A percentile compares a stretch with the other conserved stretches of the same genome.
These are phyloP conservation scores for Funneliformis geosporum DNA, from an alignment of 192 early-diverging fungal genomes.

Conservation along the genomic window DNA sequence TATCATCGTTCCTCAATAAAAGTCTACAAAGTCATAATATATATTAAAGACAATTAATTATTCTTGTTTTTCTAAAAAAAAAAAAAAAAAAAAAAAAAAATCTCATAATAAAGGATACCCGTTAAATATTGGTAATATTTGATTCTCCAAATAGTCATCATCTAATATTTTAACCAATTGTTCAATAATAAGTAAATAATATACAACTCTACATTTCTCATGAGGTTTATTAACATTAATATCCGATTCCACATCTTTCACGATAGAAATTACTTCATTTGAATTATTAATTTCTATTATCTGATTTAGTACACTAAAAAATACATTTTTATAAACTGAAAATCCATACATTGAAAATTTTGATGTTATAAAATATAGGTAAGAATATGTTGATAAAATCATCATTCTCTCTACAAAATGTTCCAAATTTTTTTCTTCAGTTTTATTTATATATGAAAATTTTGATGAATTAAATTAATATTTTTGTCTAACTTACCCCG, in stretches of 20 bases:
- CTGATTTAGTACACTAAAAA: conserved; percentile 46
- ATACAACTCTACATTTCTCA: conserved; percentile 44
- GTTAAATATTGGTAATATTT: conserved; percentile 50
- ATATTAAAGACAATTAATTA: neutral
- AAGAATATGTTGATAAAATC: conserved; percentile 49
- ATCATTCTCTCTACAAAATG: conserved; percentile 30
- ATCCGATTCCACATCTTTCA: neutral
- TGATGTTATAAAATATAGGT: conserved; percentile 52
- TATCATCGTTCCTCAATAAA: conserved; percentile 35
- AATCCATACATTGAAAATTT: conserved; percentile 46
- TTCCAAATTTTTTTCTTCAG: too few species aligned
- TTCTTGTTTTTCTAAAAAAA: neutral
- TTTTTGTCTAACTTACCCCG: neutral
- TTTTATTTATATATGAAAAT: neutral
- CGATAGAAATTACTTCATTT: too few species aligned
- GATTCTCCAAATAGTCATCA: conserved; percentile 46
- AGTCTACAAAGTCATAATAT: conserved; percentile 35
- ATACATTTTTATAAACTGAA: conserved; percentile 52
- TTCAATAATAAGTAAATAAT: conserved; percentile 52
- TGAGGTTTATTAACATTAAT: conserved; percentile 32
- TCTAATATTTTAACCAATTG: conserved; percentile 48
- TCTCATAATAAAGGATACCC: too few species aligned
- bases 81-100: too few species aligned
- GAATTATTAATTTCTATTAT: neutral
- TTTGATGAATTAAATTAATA: neutral